Evolutionary conservation across 805 yeast species (phyloP).

Genomic region (Cyberlindnera petersonii): DNA sequence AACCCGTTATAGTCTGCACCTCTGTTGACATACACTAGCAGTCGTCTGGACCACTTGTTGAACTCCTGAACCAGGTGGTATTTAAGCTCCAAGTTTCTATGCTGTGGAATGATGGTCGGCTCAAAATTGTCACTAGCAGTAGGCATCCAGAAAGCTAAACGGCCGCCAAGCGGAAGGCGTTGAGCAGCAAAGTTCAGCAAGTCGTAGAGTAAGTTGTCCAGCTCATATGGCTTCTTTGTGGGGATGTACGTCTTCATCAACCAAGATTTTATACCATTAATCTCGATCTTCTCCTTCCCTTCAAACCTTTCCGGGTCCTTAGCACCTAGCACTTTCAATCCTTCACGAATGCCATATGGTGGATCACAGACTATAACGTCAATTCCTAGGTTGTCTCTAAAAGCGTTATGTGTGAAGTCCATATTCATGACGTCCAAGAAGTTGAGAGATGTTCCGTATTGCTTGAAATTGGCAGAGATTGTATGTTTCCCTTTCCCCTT

Average conservation of each 20-base stretch:
- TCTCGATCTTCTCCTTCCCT: slow-evolving; percentile 70
- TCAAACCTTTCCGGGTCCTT: slow-evolving; percentile 60
- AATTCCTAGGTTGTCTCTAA: slow-evolving; percentile 55
- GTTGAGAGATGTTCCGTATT: slow-evolving; percentile 55
- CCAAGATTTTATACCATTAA: slow-evolving; percentile 76
- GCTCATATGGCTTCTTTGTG: slow-evolving; percentile 85
- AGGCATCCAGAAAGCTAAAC: slow-evolving; percentile 97
- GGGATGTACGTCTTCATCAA: slow-evolving; percentile 80
- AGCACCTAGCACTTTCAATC: slow-evolving; percentile 89
- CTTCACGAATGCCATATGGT: slow-evolving; percentile 96
- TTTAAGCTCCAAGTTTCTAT: slow-evolving; percentile 63
- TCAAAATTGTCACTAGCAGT: slow-evolving; percentile 84
- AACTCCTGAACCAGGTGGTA: slow-evolving; percentile 83
- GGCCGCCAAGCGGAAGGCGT: slow-evolving; percentile 68
- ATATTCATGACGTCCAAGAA: slow-evolving; percentile 78
- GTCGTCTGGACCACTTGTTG: slow-evolving; percentile 88
- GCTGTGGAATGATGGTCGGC: slow-evolving; percentile 71
- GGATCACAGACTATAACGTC: slow-evolving; percentile 94
- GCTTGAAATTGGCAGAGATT: slow-evolving; percentile 64
- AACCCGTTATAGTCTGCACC: slow-evolving; percentile 51
- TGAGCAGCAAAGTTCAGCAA: slow-evolving; percentile 67
- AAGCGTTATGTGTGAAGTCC: slow-evolving; percentile 92
- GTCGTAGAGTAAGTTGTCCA: slow-evolving; percentile 75
- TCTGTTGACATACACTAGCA: slow-evolving; percentile 74
- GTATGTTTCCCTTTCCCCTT: slow-evolving; percentile 63